Conservation (phyloP, 192 early-diverging fungal species). For the Umbelopsis vinacea region DNA sequence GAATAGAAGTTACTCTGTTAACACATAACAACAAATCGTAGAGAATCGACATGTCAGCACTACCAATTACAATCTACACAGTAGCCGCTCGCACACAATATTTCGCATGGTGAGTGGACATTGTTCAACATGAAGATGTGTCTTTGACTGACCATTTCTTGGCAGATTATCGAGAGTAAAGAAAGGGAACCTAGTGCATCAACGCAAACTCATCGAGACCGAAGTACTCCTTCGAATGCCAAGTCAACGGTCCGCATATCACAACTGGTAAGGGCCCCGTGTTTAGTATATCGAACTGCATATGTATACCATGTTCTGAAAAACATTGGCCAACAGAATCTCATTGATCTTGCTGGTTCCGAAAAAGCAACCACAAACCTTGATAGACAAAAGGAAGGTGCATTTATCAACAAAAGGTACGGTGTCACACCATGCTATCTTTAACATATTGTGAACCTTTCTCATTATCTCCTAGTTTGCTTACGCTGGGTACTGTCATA, state of each 20-base stretch:
- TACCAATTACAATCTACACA: constrained; percentile 92
- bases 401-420: constrained; percentile 87
- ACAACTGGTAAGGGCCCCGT: constrained; percentile 31
- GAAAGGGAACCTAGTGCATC: constrained; percentile 50
- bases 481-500: constrained; percentile 94
- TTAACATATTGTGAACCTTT: background rate
- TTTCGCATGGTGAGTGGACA: constrained; percentile 80
- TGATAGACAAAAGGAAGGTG: constrained; percentile 90
- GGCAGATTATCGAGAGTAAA: constrained; percentile 77
- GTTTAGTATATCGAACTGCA: background rate
- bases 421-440: background rate
- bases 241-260: constrained; percentile 42
- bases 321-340: constrained; percentile 58
- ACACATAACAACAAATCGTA: constrained; percentile 1
- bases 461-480: constrained; percentile 49
- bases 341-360: constrained; percentile 96
- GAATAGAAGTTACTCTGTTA: background rate
- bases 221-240: constrained; percentile 28
- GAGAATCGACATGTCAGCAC: constrained; percentile 84
- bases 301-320: background rate
- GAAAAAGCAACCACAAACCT: constrained; percentile 88
- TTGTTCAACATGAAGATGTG: background rate
- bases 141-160: background rate
- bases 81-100: constrained; percentile 93
- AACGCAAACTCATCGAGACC: constrained; percentile 30